Evolutionary conservation across 768 basidiomycete genomes (phyloP), one percentile per base, ranked within the genome.

Genomic region (Filobasidium floriforme): DNA sequence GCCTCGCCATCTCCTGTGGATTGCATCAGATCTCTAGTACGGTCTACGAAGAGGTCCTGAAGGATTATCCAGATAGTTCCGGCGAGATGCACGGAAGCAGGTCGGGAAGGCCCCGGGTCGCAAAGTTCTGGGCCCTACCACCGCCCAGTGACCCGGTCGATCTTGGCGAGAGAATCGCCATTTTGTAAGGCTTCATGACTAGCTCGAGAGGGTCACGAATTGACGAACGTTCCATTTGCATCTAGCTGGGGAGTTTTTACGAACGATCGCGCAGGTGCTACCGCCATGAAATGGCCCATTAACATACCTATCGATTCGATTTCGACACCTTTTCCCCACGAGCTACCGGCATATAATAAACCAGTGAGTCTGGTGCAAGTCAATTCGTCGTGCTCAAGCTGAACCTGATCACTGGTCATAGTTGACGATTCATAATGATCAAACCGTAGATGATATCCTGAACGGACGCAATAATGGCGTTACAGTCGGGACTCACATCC

Each of bases 241-340:
- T 37, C 41, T 52, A 73, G 72, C 62, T 73, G 72, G 72, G 44
- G 59, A n/a, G 66, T 71, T 12, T 73, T 59, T 51, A 60, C 63
- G 18, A 32, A 67, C 40, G 72, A 73, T 52, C 44, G 65, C 14
- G 71, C 66, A 9, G 61, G 69, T 0, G 43, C 70, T 14, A 68
- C 70, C 22, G 68, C 70, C 0, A 68, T 63, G 51, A 37, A 61
- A n/a, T 73, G 68, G 70, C 66, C 69, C 7, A 59, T 68, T 9
- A 63, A 51, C 0, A 67, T 73, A 32, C 54, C 57, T 19, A n/a
- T 46, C 19, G 55, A 68, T 28, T 64, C 68, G 22, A 67, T 73
- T 11, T 63, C 41, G 3, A 73, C 72, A n/a, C 72, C 72, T 26
- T 69, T 71, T n/a, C 68, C 72, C 5, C 55, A 61, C 18, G 62